Base-by-base conservation (phyloP, 2,329 filamentous ascomycete genomes). In the Pseudopyrenochaeta lycopersici region DNA sequence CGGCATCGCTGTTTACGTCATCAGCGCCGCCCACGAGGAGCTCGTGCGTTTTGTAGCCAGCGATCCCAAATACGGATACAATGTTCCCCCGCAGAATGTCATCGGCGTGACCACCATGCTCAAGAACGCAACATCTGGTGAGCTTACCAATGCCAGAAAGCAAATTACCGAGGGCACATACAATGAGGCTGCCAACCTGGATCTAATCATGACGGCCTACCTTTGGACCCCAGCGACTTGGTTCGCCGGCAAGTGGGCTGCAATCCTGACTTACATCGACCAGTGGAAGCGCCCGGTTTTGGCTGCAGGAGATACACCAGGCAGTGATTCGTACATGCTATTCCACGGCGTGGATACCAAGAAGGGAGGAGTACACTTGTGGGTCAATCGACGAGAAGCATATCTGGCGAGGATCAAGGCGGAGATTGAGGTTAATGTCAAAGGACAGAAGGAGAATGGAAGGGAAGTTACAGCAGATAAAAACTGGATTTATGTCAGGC, bases 1-100 rank as follows among this genome's bases (percentile, higher is more conserved):
- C 17, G 68, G 68, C 10, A 72, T 72, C 47, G 58, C 52, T 4
- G 68, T 72, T 10, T 72, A 68, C 21, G 66, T 72, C 9, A 66
- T 72, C 36, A 67, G 63, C 39, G 68, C 68, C 7, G 59, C 68
- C 14, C 62, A 70, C 32, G 68, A 72, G 44, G 68, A 72, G 43
- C 63, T 72, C n/a, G 68, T 72, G 7, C 65, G 68, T 11, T 67
- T 72, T 61, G 65, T 72, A 7, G 68, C 67, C 33, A 67, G 63
- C 49, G 68, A 72, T 38, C 67, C 67, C 1, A 70, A 70, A 31
- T 72, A 72, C 33, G 68, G 68, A 17, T 72, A 70, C 57, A 72
- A 72, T 15, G 62, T 72, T 0, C 64, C 63, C 7, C 64, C 68
- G 0, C 41, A 68, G 43, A 70, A 70, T 35, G 68, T 72, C n/a